A percentile compares a stretch with the other conserved stretches of the same genome.
Conservation (phyloP, 306 rosid genomes). For the Senna tora region DNA sequence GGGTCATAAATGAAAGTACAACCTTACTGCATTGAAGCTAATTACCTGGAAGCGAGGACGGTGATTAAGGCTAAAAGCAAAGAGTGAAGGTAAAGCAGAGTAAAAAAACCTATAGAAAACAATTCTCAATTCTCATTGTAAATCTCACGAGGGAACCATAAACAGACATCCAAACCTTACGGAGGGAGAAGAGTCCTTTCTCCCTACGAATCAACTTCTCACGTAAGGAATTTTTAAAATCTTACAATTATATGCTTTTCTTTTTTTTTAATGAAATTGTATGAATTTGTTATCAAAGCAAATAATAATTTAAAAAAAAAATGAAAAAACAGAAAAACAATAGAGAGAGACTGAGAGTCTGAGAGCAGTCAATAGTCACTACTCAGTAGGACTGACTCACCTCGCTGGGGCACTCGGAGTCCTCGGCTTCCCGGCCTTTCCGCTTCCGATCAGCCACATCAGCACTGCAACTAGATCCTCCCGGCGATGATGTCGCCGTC, state of each 20-base stretch:
- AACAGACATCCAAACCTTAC: background rate
- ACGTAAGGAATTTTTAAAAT: background rate
- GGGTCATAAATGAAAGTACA: too few relatives aligned
- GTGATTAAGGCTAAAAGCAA: background rate
- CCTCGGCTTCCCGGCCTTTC: conserved; percentile 57
- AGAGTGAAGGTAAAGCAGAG: background rate
- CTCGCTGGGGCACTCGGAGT: conserved; percentile 59
- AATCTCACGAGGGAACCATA: too few relatives aligned
- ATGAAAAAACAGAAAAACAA: too few relatives aligned
- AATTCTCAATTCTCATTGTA: background rate
- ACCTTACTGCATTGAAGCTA: too few relatives aligned
- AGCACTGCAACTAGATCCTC: conserved; percentile 53
- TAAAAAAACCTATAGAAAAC: background rate
- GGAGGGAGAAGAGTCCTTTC: background rate
- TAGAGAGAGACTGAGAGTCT: too few relatives aligned
- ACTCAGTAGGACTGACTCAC: too few relatives aligned
- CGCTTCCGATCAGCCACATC: conserved; percentile 63
- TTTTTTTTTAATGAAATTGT: background rate
- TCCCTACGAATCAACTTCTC: background rate
- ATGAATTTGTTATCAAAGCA: background rate
- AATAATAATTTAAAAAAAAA: background rate
- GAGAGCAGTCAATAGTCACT: too few relatives aligned
- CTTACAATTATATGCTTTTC: too few relatives aligned
- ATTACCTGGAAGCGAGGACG: too few relatives aligned
- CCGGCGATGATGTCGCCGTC: conserved; percentile 64